Base-by-base conservation (phyloP, 768 basidiomycete genomes). In the Leccinum boreale region DNA sequence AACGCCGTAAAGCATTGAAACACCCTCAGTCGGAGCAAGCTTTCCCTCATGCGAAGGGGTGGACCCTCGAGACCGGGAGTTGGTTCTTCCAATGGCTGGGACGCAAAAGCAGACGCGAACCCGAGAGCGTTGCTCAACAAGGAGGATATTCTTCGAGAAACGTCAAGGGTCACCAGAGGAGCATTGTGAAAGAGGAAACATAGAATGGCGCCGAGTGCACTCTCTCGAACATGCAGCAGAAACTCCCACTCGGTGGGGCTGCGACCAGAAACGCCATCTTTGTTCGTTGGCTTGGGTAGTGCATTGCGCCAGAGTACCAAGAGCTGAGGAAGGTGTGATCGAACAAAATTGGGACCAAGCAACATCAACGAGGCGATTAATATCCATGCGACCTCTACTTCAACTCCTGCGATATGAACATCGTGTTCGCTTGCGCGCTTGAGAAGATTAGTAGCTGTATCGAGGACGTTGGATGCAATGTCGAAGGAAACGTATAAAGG, bases 271-370 rank as follows among this genome's bases (percentile, higher is more conserved):
- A 78, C 81, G 14, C 75, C 75, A 65, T 98, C 96, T 71, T 97
- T 97, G 65, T 81, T 89, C 0, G 92, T 94, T 1, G 93, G 89
- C 72, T 98, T 99, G 2, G 97, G 94, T 0, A 99, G 79, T 1
- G 96, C 94, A 64, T 99, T 99, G 31, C 97, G 81, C 97, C 97
- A 99, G 3, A 99, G 82, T 0, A 98, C 93, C 42, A 98, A 81
- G 17, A 98, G 79, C 64, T 98, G 96, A 0, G 95, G 90, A 2
- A 98, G 82, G 70, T 99, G 94, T 0, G 93, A 84, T 17, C 92
- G 86, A 53, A 98, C 94, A 62, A 98, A 97, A 64, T 93, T 90
- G 3, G 91, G 92, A 0, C 95, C 96, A 7, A 97, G 85, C 3
- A 88, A 82, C 91, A 98, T 94, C 28, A 98, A 75, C 1, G 94